A percentile compares a stretch with the other conserved stretches of the same genome.
Conservation (phyloP, 345 rosid species). For the Mercurialis annua region DNA sequence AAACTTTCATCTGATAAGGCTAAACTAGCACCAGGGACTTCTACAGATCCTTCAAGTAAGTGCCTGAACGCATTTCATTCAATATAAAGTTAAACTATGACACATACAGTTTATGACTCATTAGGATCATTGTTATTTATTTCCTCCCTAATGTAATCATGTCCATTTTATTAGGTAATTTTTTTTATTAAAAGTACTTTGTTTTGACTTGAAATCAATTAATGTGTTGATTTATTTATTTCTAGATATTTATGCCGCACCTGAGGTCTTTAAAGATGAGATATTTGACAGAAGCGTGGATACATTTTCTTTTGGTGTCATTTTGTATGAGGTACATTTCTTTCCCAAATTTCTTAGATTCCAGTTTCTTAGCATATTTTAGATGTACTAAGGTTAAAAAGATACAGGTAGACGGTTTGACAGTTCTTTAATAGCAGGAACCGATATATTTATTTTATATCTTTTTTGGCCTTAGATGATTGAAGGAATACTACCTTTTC, state of each 20-base stretch:
- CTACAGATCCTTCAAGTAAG: constrained; percentile 61
- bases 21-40: constrained; percentile 43
- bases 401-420: background rate
- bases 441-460: background rate
- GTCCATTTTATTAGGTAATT: background rate
- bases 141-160: background rate
- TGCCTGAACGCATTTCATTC: constrained; percentile 2
- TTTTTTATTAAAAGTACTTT: background rate
- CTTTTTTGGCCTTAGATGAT: constrained; percentile 53
- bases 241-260: constrained; percentile 73
- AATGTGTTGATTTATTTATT: constrained; percentile 17
- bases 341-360: constrained; percentile 1
- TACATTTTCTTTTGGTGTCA: constrained; percentile 76
- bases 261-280: constrained; percentile 64
- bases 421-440: background rate
- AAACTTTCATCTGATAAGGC: constrained; percentile 57
- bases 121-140: background rate
- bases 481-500: constrained; percentile 78
- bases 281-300: constrained; percentile 75
- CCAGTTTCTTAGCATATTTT: background rate
- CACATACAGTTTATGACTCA: background rate
- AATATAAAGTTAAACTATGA: background rate
- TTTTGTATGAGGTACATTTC: constrained; percentile 73
- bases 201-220: constrained; percentile 3
- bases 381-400: background rate